Evolutionary conservation across 1,284 basidiomycete species (phyloP).

Genomic region (Cystobasidiaceae sp.): DNA sequence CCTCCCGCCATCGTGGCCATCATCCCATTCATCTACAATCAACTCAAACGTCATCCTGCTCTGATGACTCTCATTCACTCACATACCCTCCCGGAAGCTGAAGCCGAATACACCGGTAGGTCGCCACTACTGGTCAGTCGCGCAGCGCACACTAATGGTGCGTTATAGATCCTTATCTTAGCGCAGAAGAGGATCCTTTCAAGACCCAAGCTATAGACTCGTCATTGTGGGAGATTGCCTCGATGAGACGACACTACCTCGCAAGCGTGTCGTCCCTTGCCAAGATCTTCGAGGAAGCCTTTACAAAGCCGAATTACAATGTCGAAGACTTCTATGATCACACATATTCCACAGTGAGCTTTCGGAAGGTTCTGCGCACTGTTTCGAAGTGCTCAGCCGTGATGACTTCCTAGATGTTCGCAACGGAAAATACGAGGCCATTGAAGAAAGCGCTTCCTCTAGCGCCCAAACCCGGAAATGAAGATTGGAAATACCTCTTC

Average conservation of each 20-base stretch:
- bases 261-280: conserved; percentile 74
- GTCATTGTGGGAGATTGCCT: conserved; percentile 85
- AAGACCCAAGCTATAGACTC: conserved; percentile 73
- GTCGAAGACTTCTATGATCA: conserved; percentile 98
- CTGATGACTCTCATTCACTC: conserved; percentile 88
- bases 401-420: conserved; percentile 69
- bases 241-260: conserved; percentile 78
- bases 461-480: neutral
- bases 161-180: conserved; percentile 64
- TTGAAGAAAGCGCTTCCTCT: conserved; percentile 73
- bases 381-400: no score
- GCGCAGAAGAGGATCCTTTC: conserved; percentile 65
- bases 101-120: conserved; percentile 2
- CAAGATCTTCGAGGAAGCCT: conserved; percentile 81
- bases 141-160: neutral
- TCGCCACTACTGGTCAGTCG: no score
- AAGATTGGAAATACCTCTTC: conserved; percentile 4
- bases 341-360: conserved; percentile 78
- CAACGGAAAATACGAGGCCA: conserved; percentile 72
- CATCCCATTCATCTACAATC: conserved; percentile 90
- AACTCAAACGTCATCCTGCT: conserved; percentile 84
- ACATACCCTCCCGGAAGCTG: conserved; percentile 33
- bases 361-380: no score
- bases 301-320: conserved; percentile 81
- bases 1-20: conserved; percentile 85